phyloP scores from a whole-genome alignment of 1,284 basidiomycete genomes.

The Cutaneotrichosporon sp. region DNA sequence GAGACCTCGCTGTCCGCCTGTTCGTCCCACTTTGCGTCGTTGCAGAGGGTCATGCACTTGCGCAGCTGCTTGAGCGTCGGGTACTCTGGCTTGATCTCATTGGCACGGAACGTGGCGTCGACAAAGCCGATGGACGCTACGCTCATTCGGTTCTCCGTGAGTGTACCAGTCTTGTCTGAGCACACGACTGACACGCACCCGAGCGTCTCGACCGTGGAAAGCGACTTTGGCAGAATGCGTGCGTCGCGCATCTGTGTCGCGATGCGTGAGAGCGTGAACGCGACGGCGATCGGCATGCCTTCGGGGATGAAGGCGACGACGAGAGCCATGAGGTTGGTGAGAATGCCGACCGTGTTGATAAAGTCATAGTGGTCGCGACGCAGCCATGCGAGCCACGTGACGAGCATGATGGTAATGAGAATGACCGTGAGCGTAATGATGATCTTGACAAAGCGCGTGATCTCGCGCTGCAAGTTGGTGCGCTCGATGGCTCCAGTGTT shows the following conservation, averaged over 20 bases:
- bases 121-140: conserved; percentile 57
- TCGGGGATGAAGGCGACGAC: conserved; percentile 63
- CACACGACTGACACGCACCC: conserved; percentile 61
- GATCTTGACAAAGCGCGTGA: conserved; percentile 55
- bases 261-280: conserved; percentile 54
- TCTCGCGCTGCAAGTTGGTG: conserved; percentile 54
- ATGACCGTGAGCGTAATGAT: conserved; percentile 57
- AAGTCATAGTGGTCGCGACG: conserved; percentile 58
- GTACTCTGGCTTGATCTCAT: conserved; percentile 30
- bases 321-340: conserved; percentile 64
- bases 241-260: conserved; percentile 59
- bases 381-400: conserved; percentile 59
- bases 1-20: too few species aligned
- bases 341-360: conserved; percentile 59
- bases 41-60: too few species aligned
- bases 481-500: conserved; percentile 55
- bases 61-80: too few species aligned
- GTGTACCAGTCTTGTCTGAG: conserved; percentile 63
- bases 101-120: conserved; percentile 45
- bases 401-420: conserved; percentile 56
- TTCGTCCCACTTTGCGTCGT: too few species aligned
- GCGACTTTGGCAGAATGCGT: conserved; percentile 62
- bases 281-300: conserved; percentile 59
- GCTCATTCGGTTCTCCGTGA: conserved; percentile 55
- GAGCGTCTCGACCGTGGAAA: conserved; percentile 64